These are phyloP conservation scores for Phytopythium delawarense DNA, from an alignment of 352 stramenopile species.

Conservation along the genomic window DNA sequence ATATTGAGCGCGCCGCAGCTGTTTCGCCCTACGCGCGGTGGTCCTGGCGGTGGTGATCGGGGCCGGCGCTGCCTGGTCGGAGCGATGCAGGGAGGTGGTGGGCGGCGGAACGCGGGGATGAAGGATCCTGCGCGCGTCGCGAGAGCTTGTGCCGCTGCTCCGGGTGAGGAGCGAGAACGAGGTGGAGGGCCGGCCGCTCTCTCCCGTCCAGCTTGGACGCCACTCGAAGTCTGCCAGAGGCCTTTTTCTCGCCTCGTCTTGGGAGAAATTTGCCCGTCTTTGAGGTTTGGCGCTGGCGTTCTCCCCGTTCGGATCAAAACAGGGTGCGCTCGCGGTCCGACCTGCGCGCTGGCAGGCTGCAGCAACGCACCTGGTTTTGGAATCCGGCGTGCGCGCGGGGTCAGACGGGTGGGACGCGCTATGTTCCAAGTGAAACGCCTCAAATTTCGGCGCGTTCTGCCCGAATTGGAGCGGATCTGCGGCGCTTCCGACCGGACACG, in stretches of 20 bases:
- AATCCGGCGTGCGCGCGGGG: background rate
- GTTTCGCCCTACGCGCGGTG: background rate
- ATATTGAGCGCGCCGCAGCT: background rate
- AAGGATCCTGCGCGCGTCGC: too few relatives aligned
- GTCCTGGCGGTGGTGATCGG: background rate
- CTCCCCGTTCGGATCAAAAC: background rate
- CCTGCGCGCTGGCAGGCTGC: background rate
- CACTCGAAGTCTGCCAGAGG: too few relatives aligned
- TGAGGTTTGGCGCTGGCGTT: constrained; percentile 1
- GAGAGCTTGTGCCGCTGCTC: background rate
- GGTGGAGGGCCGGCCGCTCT: background rate
- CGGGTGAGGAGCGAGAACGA: background rate
- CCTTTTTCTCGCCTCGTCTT: background rate
- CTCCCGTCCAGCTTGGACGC: background rate
- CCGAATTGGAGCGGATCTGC: background rate
- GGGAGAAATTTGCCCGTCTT: background rate
- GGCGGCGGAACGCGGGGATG: too few relatives aligned
- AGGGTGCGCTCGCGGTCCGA: background rate
- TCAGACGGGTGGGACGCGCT: background rate
- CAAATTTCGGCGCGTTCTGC: background rate
- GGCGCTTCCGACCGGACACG: background rate
- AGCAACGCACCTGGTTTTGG: background rate
- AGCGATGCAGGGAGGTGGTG: too few relatives aligned
- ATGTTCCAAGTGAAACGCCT: background rate
- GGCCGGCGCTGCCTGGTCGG: too few relatives aligned